Percentiles rank a stretch among this genome's conserved stretches.
These are phyloP conservation scores for Kwoniella sp. DNA, from an alignment of 768 basidiomycete genomes.

Conservation along the genomic window DNA sequence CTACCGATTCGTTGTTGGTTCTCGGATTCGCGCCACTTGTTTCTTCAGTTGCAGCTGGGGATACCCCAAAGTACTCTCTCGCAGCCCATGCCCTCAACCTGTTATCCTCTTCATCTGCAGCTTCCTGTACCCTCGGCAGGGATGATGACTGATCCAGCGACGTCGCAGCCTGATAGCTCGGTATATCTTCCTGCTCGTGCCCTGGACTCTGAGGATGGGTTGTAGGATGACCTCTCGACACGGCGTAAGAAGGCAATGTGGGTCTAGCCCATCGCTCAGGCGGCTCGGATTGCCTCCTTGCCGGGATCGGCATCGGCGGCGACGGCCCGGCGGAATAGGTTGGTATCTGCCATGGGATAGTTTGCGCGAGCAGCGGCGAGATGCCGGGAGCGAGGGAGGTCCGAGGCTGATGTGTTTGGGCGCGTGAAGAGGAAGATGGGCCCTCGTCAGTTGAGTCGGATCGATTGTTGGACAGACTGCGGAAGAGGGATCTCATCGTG, in stretches of 20 bases:
- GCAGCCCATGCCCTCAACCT: background rate
- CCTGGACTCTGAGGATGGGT: too few relatives aligned
- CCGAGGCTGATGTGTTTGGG: background rate
- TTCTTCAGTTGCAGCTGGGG: background rate
- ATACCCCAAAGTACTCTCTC: constrained; percentile 17
- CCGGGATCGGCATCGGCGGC: constrained; percentile 10
- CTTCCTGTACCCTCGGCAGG: background rate
- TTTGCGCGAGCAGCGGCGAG: background rate
- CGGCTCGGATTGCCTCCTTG: constrained; percentile 12
- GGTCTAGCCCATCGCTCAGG: constrained; percentile 14
- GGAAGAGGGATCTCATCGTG: background rate
- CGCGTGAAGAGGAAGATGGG: background rate
- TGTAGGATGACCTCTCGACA: constrained; percentile 1
- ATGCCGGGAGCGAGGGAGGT: background rate
- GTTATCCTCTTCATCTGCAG: background rate
- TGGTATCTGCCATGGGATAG: constrained; percentile 1
- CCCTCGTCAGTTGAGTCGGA: background rate
- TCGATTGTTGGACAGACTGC: background rate
- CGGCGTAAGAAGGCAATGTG: constrained; percentile 15
- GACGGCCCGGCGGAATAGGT: constrained; percentile 5
- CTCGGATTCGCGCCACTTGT: background rate
- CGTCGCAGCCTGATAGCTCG: constrained; percentile 14
- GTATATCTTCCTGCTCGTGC: background rate
- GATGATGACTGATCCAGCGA: background rate
- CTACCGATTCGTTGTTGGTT: constrained; percentile 7